Evolutionary conservation across 495 filamentous ascomycete species (phyloP).

Genomic region (Annulohypoxylon moriforme): DNA sequence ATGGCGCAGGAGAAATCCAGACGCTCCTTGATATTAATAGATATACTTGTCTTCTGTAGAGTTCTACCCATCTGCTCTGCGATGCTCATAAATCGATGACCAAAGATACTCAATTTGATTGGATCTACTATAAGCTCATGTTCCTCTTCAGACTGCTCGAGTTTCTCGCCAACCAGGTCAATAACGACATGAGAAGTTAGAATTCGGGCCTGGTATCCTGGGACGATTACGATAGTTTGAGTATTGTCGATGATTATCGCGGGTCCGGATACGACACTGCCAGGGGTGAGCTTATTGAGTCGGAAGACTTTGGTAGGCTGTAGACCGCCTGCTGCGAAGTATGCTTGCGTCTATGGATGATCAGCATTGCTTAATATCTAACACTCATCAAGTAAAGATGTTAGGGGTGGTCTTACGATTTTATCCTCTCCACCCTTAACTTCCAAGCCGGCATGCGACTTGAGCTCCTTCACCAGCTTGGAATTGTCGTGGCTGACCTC

Average conservation of each 20-base stretch:
- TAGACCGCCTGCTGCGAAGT: conserved; percentile 72
- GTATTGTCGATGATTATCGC: conserved; percentile 86
- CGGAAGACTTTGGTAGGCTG: conserved; percentile 78
- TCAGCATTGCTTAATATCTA: conserved; percentile 49
- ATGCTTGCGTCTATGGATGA: conserved; percentile 59
- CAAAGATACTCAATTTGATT: conserved; percentile 94
- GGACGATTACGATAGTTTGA: conserved; percentile 84
- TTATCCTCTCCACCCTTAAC: conserved; percentile 67
- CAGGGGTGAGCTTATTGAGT: conserved; percentile 73
- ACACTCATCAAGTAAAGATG: conserved; percentile 18
- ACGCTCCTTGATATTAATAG: conserved; percentile 97
- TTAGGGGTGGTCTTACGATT: conserved; percentile 69
- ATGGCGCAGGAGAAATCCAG: conserved; percentile 97
- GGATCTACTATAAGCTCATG: conserved; percentile 70
- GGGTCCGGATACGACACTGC: conserved; percentile 75
- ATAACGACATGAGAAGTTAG: conserved; percentile 71
- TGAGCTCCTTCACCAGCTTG: conserved; percentile 71
- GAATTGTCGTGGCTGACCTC: conserved; percentile 42
- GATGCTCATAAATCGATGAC: conserved; percentile 98
- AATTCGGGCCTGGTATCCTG: conserved; percentile 69
- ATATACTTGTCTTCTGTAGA: conserved; percentile 95
- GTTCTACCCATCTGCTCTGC: conserved; percentile 98
- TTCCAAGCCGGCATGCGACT: conserved; percentile 55
- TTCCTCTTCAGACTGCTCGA: conserved; percentile 51
- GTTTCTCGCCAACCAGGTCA: conserved; percentile 69